Base-by-base conservation (phyloP, 1,139 yeast species). In the Arxiozyma slooffiae region DNA sequence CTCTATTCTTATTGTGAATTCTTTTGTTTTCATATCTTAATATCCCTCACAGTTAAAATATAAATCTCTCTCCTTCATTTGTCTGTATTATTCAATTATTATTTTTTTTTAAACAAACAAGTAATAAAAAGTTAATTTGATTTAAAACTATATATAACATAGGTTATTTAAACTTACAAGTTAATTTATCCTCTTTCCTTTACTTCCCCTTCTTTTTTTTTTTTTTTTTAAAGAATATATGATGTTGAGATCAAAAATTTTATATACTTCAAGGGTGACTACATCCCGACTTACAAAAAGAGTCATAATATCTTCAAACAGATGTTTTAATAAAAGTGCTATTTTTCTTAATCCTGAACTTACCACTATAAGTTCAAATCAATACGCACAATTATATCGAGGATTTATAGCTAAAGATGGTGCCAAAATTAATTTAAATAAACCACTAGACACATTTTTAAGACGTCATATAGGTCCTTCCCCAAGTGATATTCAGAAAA, bases 391-490 rank as follows among this genome's bases (percentile, higher is more conserved):
- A 23, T 22, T 47, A 18, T 46, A 46, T 46, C 36, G 34, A n/a
- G 45, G 38, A n/a, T 17, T 18, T 30, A 34, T 22, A 18, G 20
- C 18, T 20, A 20, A 20, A 20, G 17, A 30, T 22, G 18, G 22
- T 41, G 21, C n/a, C n/a, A 40, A 34, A 4, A 22, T 39, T 23
- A 18, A 40, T 34, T 34, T 46, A 21, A 36, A 23, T 20, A 34
- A 53, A 39, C 62, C 66, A 14, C 71, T 87, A 52, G 98, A 92
- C 66, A 83, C 94, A 2, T 92, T 90, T 68, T 79, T 87, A 48
- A 79, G 94, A 66, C 85, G 97, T 62, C 98, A 92, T 71, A 74
- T 89, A 55, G 98, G 98, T 17, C 94, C 97, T 21, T 75, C 79
- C 20, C 80, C 86, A 0, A 65, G 61, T 0, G 80, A 86, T 55